phyloP scores from a whole-genome alignment of 495 filamentous ascomycete genomes.

The Aspergillus conjunctus region DNA sequence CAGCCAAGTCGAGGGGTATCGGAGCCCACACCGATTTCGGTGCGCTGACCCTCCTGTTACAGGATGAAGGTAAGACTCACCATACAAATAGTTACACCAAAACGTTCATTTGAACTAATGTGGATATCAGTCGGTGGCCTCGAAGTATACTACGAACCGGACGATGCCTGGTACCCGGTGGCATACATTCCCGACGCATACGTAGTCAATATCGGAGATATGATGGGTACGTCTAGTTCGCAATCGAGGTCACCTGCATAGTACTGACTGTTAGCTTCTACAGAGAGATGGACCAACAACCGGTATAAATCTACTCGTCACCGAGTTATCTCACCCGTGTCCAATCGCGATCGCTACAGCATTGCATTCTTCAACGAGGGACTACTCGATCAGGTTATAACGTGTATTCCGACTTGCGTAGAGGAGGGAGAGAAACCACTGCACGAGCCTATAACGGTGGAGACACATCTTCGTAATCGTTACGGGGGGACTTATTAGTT shows the following conservation, averaged over 20 bases:
- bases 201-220: slow-evolving; percentile 13
- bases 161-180: slow-evolving; percentile 10
- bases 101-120: background rate
- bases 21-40: slow-evolving; percentile 12
- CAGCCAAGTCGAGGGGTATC: slow-evolving; percentile 6
- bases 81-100: background rate
- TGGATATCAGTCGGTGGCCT: slow-evolving; percentile 10
- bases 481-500: slow-evolving; percentile 5
- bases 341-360: slow-evolving; percentile 6
- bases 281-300: slow-evolving; percentile 16
- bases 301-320: slow-evolving; percentile 15
- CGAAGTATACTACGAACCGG: slow-evolving; percentile 12
- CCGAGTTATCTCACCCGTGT: slow-evolving; percentile 12
- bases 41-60: background rate
- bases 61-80: background rate
- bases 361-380: slow-evolving; percentile 18
- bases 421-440: slow-evolving; percentile 7
- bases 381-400: slow-evolving; percentile 6
- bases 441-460: slow-evolving; percentile 11
- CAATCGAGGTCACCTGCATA: background rate
- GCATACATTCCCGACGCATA: slow-evolving; percentile 3
- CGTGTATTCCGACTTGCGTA: slow-evolving; percentile 12
- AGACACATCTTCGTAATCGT: slow-evolving; percentile 9
- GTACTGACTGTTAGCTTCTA: background rate
- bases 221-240: slow-evolving; percentile 2